Base-by-base conservation (phyloP, 345 rosid species). In the Populus davidiana region DNA sequence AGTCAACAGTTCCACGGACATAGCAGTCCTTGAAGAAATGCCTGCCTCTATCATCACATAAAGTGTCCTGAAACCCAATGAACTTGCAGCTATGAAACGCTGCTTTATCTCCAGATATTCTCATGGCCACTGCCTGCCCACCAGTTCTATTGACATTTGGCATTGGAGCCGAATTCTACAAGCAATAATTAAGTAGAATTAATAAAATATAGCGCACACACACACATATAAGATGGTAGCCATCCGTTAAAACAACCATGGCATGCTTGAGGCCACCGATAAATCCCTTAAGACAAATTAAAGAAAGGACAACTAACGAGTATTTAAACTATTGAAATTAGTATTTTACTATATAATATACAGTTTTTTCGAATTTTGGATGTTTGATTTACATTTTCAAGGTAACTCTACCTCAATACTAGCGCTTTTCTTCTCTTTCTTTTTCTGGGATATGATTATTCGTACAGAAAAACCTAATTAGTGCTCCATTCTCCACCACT, bases 41-140 rank as follows among this genome's bases (percentile, higher is more conserved):
- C 70, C 82, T 73, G 64, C 88, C 92, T 27, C 12, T 83, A 49
- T 87, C 90, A 44, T 89, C 90, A 9, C 86, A 86, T 9, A 86
- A 81, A 20, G 92, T 89, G 81, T 87, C 92, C 44, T 89, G 89
- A 68, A 79, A 89, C 49, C 88, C 92, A 0, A 78, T 8, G 64
- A 89, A 84, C 44, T 31, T 70, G 77, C 90, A 84, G 66, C 72
- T 84, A 70, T 84, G 76, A 77, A 86, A 84, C 2, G 92, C 87
- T 8, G 86, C 90, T 49, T 78, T 84, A 29, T 89, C 86, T 1
- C 85, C 89, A 10, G 83, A 83, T 31, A 87, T 82, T 44, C 92
- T 87, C 84, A 80, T 74, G 12, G 90, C 87, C 78, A 87, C 81
- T 31, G 90, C 89, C 69, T 87, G 90, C n/a, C 66, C 77, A 18